phyloP scores from a whole-genome alignment of 23 red algal species.

The Gracilariopsis chorda region DNA sequence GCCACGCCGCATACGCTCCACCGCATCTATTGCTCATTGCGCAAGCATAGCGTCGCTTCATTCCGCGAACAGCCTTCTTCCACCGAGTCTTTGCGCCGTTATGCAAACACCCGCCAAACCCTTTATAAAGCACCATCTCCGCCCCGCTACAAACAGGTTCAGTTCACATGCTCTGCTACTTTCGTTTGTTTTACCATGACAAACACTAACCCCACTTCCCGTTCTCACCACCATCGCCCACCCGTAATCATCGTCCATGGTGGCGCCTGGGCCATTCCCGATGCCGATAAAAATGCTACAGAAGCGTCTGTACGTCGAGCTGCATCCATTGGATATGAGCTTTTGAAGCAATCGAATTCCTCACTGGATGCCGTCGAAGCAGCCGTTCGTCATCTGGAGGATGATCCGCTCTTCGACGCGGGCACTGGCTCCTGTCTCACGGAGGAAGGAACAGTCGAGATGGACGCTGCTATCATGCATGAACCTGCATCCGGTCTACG shows the following conservation, averaged over 20 bases:
- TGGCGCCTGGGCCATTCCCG: constrained; percentile 82
- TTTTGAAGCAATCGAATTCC: neutral
- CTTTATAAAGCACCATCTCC: neutral
- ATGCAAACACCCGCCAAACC: neutral
- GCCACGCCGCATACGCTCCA: neutral
- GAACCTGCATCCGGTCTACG: neutral
- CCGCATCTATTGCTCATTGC: neutral
- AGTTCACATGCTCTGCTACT: neutral
- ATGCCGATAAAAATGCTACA: constrained; percentile 18
- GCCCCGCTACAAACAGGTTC: too few relatives aligned
- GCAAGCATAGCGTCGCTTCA: too few relatives aligned
- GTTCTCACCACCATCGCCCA: neutral
- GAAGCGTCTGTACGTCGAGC: constrained; percentile 49
- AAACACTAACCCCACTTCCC: neutral
- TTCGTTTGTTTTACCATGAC: neutral
- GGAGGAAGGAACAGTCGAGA: constrained; percentile 72
- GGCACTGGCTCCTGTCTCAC: constrained; percentile 82
- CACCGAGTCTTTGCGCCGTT: neutral
- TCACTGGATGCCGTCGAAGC: constrained; percentile 86
- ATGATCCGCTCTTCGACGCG: constrained; percentile 87
- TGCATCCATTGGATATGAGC: constrained; percentile 26
- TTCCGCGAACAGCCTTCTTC: constrained; percentile 17
- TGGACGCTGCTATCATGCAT: constrained; percentile 87
- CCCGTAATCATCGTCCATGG: constrained; percentile 72
- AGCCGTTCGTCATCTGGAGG: constrained; percentile 77